Evolutionary conservation across 2,329 filamentous ascomycete species (phyloP).

Genomic region (Trichoderma polysporum): DNA sequence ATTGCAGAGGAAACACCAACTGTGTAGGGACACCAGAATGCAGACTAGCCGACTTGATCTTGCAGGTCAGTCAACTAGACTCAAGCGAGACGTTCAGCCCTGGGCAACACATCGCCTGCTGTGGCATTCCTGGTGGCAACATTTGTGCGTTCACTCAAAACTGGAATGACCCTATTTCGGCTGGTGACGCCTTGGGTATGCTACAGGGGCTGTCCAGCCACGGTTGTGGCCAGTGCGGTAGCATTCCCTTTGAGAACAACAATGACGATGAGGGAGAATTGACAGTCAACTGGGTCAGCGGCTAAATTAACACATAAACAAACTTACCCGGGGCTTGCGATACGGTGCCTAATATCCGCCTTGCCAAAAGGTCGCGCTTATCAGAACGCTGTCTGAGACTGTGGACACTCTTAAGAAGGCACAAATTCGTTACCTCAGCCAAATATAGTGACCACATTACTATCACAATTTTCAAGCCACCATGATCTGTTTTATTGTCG

Average conservation of each 20-base stretch:
- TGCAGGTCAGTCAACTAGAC: slow-evolving; percentile 17
- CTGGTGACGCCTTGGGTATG: slow-evolving; percentile 18
- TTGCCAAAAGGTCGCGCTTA: no score
- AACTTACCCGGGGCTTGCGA: no score
- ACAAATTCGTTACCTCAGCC: no score
- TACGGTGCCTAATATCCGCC: no score
- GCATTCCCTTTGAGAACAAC: slow-evolving; percentile 21
- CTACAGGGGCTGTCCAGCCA: slow-evolving; percentile 6
- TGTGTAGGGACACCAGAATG: slow-evolving; percentile 17
- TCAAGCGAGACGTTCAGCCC: slow-evolving; percentile 3
- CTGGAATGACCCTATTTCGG: slow-evolving; percentile 3
- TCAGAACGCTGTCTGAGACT: no score
- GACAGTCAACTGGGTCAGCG: slow-evolving; percentile 15
- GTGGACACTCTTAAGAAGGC: no score
- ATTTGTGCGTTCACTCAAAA: slow-evolving; percentile 19
- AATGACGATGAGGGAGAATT: slow-evolving; percentile 16
- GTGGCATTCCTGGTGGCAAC: slow-evolving; percentile 15
- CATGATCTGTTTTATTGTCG: no score
- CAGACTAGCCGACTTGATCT: slow-evolving; percentile 17
- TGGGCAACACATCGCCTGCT: slow-evolving; percentile 19
- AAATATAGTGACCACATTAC: no score
- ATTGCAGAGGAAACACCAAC: slow-evolving; percentile 17
- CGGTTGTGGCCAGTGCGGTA: slow-evolving; percentile 16
- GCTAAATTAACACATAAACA: no score
- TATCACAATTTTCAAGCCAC: no score